These are phyloP conservation scores for Tilletia horrida DNA, from an alignment of 1,284 basidiomycete species.

Conservation along the genomic window DNA sequence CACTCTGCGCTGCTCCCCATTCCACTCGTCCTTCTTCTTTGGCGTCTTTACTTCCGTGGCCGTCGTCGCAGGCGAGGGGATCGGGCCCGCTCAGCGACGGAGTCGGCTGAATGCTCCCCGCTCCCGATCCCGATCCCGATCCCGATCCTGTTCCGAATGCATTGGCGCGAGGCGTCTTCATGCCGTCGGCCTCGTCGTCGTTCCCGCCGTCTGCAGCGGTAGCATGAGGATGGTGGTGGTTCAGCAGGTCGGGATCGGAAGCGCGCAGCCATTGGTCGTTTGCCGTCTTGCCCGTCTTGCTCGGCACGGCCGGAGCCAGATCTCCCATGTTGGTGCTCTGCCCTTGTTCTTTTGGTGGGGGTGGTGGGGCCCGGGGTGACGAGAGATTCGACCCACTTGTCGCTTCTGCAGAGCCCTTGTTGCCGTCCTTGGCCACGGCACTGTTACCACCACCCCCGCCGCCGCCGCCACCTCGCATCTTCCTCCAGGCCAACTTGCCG, in stretches of 20 bases:
- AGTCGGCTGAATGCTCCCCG: not conserved
- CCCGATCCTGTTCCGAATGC: not conserved
- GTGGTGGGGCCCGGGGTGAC: no score
- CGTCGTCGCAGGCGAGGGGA: not conserved
- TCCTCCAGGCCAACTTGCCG: slow-evolving; percentile 37
- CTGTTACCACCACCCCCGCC: not conserved
- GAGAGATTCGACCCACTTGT: no score
- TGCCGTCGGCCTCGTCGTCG: slow-evolving; percentile 15
- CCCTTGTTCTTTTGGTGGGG: not conserved
- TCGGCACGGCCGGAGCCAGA: not conserved
- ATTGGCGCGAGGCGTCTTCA: slow-evolving; percentile 14
- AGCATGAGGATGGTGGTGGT: not conserved
- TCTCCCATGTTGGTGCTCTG: not conserved
- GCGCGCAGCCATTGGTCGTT: not conserved
- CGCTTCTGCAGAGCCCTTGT: no score
- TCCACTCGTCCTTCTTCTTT: not conserved
- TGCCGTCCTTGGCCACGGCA: not conserved
- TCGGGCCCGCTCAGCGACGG: not conserved
- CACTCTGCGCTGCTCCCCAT: not conserved
- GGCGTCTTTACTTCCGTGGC: not conserved
- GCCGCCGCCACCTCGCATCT: slow-evolving; percentile 29
- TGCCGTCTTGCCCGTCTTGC: not conserved
- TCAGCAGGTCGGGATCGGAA: no score
- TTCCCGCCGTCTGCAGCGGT: not conserved
- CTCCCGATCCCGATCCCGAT: not conserved